Conservation (phyloP, 208 protist genomes). For the Leishmania major region DNA sequence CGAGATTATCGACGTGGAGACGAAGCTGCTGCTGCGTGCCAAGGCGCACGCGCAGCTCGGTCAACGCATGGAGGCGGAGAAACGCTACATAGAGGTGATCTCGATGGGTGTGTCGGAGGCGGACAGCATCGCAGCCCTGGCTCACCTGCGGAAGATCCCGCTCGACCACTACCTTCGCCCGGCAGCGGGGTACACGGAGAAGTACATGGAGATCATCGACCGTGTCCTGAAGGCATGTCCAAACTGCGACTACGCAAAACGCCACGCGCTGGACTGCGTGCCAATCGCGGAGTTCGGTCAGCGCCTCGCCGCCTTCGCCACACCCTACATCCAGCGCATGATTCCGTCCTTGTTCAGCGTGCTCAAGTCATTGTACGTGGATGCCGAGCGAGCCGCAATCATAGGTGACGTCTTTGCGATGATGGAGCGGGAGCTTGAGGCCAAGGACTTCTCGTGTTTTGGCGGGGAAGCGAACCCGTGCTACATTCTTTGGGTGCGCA, state of each 20-base stretch:
- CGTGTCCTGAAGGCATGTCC: conserved; percentile 56
- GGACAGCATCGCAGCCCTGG: conserved; percentile 83
- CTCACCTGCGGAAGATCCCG: conserved; percentile 76
- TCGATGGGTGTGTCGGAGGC: conserved; percentile 61
- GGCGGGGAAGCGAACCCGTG: conserved; percentile 64
- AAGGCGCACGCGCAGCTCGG: conserved; percentile 73
- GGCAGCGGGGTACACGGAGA: conserved; percentile 43
- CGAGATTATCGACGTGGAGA: conserved; percentile 67
- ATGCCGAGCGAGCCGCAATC: conserved; percentile 57
- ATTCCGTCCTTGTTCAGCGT: conserved; percentile 95
- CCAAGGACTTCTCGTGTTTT: conserved; percentile 70
- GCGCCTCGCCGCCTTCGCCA: conserved; percentile 50
- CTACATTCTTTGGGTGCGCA: conserved; percentile 89
- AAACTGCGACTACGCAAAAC: conserved; percentile 59
- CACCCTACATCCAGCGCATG: conserved; percentile 82
- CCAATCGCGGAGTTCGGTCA: conserved; percentile 72
- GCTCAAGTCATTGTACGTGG: conserved; percentile 92
- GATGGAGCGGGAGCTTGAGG: conserved; percentile 64
- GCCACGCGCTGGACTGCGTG: conserved; percentile 79
- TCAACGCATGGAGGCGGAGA: conserved; percentile 77
- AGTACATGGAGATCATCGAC: conserved; percentile 76
- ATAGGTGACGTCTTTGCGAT: conserved; percentile 80
- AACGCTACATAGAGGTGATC: conserved; percentile 79
- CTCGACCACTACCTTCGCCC: conserved; percentile 63
- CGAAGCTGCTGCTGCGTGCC: conserved; percentile 65